A percentile compares a stretch with the other conserved stretches of the same genome.
These are phyloP conservation scores for Colletotrichum truncatum DNA, from an alignment of 2,329 filamentous ascomycete species.

Conservation along the genomic window DNA sequence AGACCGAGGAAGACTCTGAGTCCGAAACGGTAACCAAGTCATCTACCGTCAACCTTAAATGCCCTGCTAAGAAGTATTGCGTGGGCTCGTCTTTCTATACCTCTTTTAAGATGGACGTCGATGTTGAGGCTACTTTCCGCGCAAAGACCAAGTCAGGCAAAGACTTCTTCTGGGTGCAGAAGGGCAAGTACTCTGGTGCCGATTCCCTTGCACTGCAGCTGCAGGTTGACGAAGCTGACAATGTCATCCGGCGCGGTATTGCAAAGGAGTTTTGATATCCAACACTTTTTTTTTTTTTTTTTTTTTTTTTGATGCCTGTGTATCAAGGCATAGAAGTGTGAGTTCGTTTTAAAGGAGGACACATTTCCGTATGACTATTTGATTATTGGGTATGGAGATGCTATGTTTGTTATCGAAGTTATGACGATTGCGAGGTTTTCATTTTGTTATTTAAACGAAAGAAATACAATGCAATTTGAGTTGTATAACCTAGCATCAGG, in stretches of 20 bases:
- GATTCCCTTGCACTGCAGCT: conserved; percentile 27
- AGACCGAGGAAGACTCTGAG: conserved; percentile 14
- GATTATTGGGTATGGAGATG: no score
- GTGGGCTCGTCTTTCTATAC: conserved; percentile 29
- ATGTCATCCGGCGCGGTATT: neutral
- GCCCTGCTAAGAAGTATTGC: conserved; percentile 30
- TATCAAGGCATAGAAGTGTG: no score
- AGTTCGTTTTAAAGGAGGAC: no score
- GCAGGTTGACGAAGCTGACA: conserved; percentile 26
- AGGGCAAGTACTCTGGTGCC: conserved; percentile 24
- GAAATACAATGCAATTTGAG: no score
- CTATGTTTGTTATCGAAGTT: no score
- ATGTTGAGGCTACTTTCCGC: conserved; percentile 28
- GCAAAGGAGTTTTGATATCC: neutral
- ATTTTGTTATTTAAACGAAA: no score
- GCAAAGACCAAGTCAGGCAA: conserved; percentile 23
- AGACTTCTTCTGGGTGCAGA: conserved; percentile 26
- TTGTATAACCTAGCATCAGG: no score
- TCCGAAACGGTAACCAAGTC: conserved; percentile 22
- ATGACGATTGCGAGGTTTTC: no score
- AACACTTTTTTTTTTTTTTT: neutral
- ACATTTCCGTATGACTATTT: no score
- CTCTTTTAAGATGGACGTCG: conserved; percentile 30
- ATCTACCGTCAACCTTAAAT: conserved; percentile 28
- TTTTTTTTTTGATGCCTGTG: no score